A percentile compares a stretch with the other conserved stretches of the same genome.
These are phyloP conservation scores for Leccinum holopus DNA, from an alignment of 1,284 basidiomycete species.

Conservation along the genomic window DNA sequence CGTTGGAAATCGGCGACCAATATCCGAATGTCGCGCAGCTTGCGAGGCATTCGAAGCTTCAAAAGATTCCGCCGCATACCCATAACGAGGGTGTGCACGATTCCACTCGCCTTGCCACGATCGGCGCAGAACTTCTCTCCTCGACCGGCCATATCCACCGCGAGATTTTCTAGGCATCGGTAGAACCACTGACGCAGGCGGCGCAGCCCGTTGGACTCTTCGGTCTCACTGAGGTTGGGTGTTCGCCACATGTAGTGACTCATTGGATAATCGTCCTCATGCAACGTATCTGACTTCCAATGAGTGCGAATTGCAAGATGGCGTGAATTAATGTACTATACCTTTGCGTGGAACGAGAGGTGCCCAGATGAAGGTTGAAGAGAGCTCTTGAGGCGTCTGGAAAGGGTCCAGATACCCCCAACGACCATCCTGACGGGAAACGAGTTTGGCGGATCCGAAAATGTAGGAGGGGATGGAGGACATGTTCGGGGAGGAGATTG, in stretches of 20 bases:
- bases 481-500: neutral
- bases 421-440: neutral
- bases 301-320: neutral
- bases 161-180: neutral
- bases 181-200: neutral
- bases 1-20: neutral
- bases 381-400: neutral
- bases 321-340: neutral
- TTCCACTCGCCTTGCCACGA: neutral
- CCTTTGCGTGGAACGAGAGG: neutral
- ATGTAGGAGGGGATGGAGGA: neutral
- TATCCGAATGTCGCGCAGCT: neutral
- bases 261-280: too few relatives aligned
- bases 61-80: neutral
- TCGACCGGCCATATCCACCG: neutral
- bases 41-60: neutral
- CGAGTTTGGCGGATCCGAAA: neutral
- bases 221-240: neutral
- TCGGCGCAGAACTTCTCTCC: neutral
- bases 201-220: neutral
- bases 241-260: neutral
- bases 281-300: neutral
- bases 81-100: neutral
- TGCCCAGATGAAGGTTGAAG: neutral
- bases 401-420: neutral